Evolutionary conservation across 2,329 filamentous ascomycete species (phyloP).

Genomic region (Aspergillus arachidicola): DNA sequence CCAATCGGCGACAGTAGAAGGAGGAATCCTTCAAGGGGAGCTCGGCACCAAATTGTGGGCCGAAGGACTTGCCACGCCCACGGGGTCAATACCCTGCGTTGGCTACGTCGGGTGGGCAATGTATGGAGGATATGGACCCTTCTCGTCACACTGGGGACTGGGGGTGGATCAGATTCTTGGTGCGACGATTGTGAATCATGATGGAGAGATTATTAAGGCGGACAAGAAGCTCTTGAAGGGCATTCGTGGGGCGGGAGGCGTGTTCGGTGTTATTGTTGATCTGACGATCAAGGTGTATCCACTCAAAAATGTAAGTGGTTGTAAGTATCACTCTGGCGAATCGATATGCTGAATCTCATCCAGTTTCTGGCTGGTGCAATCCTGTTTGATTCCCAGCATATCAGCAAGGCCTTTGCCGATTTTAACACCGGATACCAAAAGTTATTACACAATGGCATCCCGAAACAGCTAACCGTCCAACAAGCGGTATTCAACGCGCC

Average conservation of each 20-base stretch:
- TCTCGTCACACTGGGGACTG: neutral
- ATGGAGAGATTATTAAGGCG: neutral
- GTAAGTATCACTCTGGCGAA: neutral
- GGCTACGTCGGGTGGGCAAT: too few relatives aligned
- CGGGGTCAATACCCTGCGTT: too few relatives aligned
- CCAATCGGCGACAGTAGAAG: too few relatives aligned
- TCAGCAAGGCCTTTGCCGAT: slow-evolving; percentile 3
- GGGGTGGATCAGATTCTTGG: neutral
- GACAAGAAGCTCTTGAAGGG: neutral
- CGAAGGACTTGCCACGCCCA: too few relatives aligned
- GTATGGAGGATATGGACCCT: too few relatives aligned
- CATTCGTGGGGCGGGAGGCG: neutral
- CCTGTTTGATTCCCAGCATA: slow-evolving; percentile 19
- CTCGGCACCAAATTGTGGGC: too few relatives aligned
- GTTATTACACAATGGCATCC: slow-evolving; percentile 10
- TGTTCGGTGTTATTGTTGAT: neutral
- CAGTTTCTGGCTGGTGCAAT: slow-evolving; percentile 23
- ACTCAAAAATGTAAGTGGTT: neutral
- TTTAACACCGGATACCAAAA: slow-evolving; percentile 19
- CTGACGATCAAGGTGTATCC: neutral
- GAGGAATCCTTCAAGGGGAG: too few relatives aligned
- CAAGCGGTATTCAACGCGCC: slow-evolving; percentile 18
- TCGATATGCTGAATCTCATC: neutral
- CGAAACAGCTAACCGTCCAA: slow-evolving; percentile 16
- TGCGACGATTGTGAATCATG: neutral